Percentiles rank a stretch among this genome's conserved stretches.
Evolutionary conservation across 2,329 filamentous ascomycete species (phyloP).

Genomic region (Cordyceps farinosa): DNA sequence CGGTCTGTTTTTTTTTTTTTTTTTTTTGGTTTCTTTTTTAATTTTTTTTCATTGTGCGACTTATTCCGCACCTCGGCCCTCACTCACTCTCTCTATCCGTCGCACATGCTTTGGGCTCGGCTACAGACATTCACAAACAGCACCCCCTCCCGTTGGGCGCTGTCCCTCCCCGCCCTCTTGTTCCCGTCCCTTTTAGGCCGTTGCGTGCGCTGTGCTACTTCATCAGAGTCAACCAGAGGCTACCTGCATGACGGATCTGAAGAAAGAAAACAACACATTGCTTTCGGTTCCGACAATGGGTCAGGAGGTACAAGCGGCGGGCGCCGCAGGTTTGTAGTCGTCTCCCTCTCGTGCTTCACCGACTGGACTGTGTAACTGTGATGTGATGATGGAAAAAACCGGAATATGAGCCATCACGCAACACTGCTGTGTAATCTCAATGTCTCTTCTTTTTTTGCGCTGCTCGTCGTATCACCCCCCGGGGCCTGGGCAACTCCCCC

Average conservation of each 20-base stretch:
- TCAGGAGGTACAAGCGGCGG: not conserved
- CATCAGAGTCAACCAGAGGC: constrained; percentile 7
- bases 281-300: not conserved
- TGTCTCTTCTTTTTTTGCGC: too few species aligned
- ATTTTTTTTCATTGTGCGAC: not conserved
- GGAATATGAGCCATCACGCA: too few species aligned
- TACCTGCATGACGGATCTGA: constrained; percentile 11
- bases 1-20: not conserved
- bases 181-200: not conserved
- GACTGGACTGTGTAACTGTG: too few species aligned
- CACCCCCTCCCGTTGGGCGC: not conserved
- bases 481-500: too few species aligned
- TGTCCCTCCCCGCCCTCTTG: not conserved
- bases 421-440: too few species aligned
- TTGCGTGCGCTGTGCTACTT: not conserved
- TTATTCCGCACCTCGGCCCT: not conserved
- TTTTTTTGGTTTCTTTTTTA: not conserved
- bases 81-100: too few species aligned
- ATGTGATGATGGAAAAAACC: too few species aligned
- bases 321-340: not conserved
- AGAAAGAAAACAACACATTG: too few species aligned
- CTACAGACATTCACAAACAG: not conserved
- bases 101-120: not conserved
- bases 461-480: too few species aligned
- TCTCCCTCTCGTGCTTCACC: not conserved